Conservation (phyloP, 345 rosid genomes). For the Salix brachista region DNA sequence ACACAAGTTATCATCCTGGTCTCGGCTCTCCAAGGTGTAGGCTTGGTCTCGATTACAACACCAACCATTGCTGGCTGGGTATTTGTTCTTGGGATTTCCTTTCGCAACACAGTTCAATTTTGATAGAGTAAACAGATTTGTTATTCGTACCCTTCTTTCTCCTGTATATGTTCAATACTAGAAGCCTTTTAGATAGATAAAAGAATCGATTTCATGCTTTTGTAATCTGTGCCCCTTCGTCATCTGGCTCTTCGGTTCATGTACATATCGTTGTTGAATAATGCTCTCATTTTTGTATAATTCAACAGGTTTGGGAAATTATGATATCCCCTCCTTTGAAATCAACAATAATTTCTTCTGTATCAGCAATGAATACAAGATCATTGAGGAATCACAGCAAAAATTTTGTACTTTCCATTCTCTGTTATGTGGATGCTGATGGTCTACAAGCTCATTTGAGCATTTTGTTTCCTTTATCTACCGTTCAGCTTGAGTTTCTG, state of each 20-base stretch:
- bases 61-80: neutral
- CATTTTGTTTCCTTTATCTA: neutral
- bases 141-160: neutral
- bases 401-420: neutral
- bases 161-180: conserved; percentile 21
- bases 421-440: neutral
- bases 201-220: neutral
- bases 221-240: neutral
- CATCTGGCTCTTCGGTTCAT: neutral
- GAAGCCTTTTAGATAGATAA: conserved; percentile 11
- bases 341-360: neutral
- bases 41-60: neutral
- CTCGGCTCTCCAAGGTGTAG: neutral
- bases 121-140: conserved; percentile 29
- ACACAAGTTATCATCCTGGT: neutral
- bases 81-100: neutral
- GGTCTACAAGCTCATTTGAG: neutral
- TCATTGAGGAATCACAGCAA: neutral
- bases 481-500: neutral
- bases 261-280: neutral
- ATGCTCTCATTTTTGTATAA: neutral
- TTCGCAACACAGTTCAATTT: conserved; percentile 32
- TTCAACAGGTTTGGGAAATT: conserved; percentile 1
- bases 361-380: neutral
- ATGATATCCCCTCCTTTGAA: neutral